A percentile compares a stretch with the other conserved stretches of the same genome.
Conservation (phyloP, 2,329 filamentous ascomycete species). For the Dactylellina haptotyla region DNA sequence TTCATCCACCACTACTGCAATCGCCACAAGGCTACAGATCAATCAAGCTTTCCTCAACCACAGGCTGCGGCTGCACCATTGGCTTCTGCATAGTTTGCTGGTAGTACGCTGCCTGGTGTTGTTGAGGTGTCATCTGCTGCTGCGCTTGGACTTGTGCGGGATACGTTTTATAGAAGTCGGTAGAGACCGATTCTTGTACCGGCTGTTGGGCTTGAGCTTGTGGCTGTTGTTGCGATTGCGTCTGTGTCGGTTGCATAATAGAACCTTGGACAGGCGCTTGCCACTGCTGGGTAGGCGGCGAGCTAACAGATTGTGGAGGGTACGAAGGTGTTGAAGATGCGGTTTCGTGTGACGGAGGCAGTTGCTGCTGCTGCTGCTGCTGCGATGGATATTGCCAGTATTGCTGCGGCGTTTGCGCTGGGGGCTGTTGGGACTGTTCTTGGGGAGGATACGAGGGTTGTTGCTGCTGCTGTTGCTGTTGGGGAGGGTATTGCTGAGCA, state of each 20-base stretch:
- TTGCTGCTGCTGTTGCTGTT: conserved; percentile 55
- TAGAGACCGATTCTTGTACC: conserved; percentile 34
- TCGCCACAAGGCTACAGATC: conserved; percentile 69
- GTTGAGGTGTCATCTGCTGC: conserved; percentile 53
- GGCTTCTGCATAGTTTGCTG: conserved; percentile 15
- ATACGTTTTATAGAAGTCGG: conserved; percentile 60
- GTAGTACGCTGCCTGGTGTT: conserved; percentile 51
- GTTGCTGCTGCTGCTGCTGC: conserved; percentile 57
- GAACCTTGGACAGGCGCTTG: conserved; percentile 49
- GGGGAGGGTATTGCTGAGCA: conserved; percentile 56
- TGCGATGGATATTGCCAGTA: conserved; percentile 66
- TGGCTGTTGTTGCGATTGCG: conserved; percentile 62
- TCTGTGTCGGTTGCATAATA: conserved; percentile 61
- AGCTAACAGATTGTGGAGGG: conserved; percentile 10
- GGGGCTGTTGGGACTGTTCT: conserved; percentile 55
- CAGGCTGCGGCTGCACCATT: conserved; percentile 56
- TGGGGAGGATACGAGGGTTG: conserved; percentile 54
- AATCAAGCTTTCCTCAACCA: conserved; percentile 80
- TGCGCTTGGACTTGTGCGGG: conserved; percentile 61
- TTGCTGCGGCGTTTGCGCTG: conserved; percentile 60
- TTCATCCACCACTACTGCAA: not conserved
- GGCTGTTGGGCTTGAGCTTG: conserved; percentile 60
- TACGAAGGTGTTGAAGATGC: conserved; percentile 35
- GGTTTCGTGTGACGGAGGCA: conserved; percentile 13
- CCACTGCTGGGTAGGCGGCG: conserved; percentile 21